phyloP scores from a whole-genome alignment of 495 filamentous ascomycete species.

The Hyphodiscus hymeniophilus region DNA sequence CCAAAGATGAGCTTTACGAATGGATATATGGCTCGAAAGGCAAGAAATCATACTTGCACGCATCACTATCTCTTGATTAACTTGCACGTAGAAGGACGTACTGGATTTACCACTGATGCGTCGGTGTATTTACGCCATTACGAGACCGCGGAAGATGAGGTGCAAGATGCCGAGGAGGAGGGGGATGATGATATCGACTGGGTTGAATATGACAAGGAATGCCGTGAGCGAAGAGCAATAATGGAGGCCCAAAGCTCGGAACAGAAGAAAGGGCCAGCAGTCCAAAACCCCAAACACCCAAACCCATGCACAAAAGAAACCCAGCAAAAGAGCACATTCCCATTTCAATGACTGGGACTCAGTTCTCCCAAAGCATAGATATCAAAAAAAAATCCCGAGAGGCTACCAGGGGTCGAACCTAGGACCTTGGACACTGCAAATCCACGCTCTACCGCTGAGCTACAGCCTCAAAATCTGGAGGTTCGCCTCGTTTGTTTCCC shows the following conservation, averaged over 20 bases:
- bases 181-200: slow-evolving; percentile 12
- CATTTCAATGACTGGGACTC: no score
- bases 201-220: slow-evolving; percentile 17
- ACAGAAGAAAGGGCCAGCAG: slow-evolving; percentile 1
- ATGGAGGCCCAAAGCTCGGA: slow-evolving; percentile 5
- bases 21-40: slow-evolving; percentile 9
- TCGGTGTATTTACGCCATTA: slow-evolving; percentile 5
- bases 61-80: slow-evolving; percentile 10
- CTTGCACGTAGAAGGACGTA: slow-evolving; percentile 5
- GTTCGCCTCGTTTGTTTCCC: no score
- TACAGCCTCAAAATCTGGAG: no score
- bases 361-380: no score
- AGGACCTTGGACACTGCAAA: no score
- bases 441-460: no score
- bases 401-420: no score
- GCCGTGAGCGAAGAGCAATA: slow-evolving; percentile 8
- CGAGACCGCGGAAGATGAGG: slow-evolving; percentile 6
- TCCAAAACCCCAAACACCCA: no score
- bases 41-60: slow-evolving; percentile 10
- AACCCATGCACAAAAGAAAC: no score
- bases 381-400: no score
- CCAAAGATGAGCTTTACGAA: slow-evolving; percentile 8
- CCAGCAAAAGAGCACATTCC: no score
- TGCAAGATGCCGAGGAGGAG: slow-evolving; percentile 7
- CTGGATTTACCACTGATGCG: slow-evolving; percentile 6